A percentile compares a stretch with the other conserved stretches of the same genome.
These are phyloP conservation scores for Wickerhamomyces tratensis DNA, from an alignment of 805 yeast species.

Conservation along the genomic window DNA sequence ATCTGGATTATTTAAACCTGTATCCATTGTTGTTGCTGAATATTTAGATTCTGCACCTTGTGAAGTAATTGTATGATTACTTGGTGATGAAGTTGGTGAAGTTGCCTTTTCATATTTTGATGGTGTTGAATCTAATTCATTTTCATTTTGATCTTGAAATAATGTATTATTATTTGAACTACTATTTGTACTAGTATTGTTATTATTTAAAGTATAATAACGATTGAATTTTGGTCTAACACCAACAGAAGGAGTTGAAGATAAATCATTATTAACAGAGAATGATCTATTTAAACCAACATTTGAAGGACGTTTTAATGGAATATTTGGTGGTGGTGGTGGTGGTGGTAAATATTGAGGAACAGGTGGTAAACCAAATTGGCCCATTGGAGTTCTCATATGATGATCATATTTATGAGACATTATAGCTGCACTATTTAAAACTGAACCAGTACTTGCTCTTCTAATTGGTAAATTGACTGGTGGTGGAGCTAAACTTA, in stretches of 20 bases:
- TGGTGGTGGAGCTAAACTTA: constrained; percentile 75
- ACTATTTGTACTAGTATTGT: no score
- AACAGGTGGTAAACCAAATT: neutral
- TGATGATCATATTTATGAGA: neutral
- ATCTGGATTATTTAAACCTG: constrained; percentile 10
- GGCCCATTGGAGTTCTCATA: neutral
- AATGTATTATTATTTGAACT: neutral
- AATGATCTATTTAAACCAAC: neutral
- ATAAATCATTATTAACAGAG: neutral
- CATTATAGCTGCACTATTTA: neutral
- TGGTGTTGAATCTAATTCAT: neutral
- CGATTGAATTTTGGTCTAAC: neutral
- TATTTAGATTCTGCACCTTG: constrained; percentile 17
- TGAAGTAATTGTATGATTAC: constrained; percentile 12
- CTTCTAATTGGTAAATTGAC: constrained; percentile 47
- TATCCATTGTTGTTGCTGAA: constrained; percentile 13
- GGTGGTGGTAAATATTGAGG: neutral
- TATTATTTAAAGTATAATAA: neutral
- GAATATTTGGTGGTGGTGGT: neutral
- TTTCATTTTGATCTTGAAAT: neutral
- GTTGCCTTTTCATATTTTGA: constrained; percentile 5
- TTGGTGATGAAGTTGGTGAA: constrained; percentile 19
- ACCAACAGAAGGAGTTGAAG: neutral
- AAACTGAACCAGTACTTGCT: constrained; percentile 21
- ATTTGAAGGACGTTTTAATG: neutral